phyloP scores from a whole-genome alignment of 805 yeast genomes.

The Lipomyces sp. region DNA sequence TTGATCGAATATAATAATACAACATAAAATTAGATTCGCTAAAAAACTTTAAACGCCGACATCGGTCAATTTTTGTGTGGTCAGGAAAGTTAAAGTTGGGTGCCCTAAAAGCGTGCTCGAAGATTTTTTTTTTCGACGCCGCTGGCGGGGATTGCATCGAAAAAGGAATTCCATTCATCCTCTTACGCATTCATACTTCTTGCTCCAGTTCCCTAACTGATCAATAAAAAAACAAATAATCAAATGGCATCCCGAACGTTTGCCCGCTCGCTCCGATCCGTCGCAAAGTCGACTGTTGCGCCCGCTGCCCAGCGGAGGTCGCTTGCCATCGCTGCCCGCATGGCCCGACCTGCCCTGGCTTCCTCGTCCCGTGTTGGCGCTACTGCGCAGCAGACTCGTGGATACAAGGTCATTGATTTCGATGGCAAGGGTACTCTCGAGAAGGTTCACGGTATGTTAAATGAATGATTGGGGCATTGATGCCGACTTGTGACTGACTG shows the following conservation, averaged over 20 bases:
- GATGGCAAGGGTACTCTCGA: slow-evolving; percentile 81
- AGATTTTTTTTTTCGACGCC: neutral
- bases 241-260: slow-evolving; percentile 54
- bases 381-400: slow-evolving; percentile 71
- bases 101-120: neutral
- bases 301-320: slow-evolving; percentile 62
- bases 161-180: slow-evolving; percentile 7
- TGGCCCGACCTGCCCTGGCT: slow-evolving; percentile 49
- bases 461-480: too few relatives aligned
- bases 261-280: slow-evolving; percentile 56
- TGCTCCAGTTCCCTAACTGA: too few relatives aligned
- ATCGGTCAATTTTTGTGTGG: neutral
- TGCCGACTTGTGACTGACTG: neutral
- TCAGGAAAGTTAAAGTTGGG: neutral
- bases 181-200: neutral
- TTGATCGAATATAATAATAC: too few relatives aligned
- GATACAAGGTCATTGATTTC: slow-evolving; percentile 94
- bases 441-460: slow-evolving; percentile 70
- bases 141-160: too few relatives aligned
- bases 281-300: slow-evolving; percentile 49
- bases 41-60: neutral
- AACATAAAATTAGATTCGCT: too few relatives aligned
- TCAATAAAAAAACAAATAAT: neutral
- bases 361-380: slow-evolving; percentile 62
- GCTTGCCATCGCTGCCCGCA: slow-evolving; percentile 47